Percentiles rank a stretch among this genome's conserved stretches.
Evolutionary conservation across 352 stramenopile species (phyloP).

Genomic region (Globisporangium carolinianum): DNA sequence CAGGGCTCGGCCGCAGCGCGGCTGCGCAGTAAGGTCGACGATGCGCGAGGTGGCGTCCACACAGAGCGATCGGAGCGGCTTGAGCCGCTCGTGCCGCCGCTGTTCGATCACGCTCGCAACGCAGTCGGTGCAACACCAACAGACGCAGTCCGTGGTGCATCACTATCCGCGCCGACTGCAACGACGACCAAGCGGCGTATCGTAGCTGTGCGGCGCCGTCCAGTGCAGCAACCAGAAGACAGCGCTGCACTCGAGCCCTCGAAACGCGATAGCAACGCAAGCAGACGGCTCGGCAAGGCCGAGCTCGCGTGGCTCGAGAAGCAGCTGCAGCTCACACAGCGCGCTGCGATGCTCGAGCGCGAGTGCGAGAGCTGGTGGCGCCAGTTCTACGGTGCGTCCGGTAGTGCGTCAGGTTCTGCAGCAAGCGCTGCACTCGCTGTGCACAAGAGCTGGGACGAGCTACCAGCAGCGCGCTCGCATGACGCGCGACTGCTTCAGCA

Average conservation of each 20-base stretch:
- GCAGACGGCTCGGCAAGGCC: conserved; percentile 16
- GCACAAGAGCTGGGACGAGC: conserved; percentile 41
- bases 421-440: conserved; percentile 14
- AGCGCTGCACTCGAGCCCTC: background rate
- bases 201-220: conserved; percentile 23
- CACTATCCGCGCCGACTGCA: background rate
- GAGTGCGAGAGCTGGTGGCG: conserved; percentile 45
- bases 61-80: conserved; percentile 36
- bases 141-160: too few relatives aligned
- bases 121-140: too few relatives aligned
- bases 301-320: conserved; percentile 64
- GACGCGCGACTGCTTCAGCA: conserved; percentile 28
- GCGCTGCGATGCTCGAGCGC: conserved; percentile 37
- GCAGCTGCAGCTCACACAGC: conserved; percentile 39
- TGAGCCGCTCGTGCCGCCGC: conserved; percentile 10
- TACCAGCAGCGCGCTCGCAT: conserved; percentile 17
- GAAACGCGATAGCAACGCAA: conserved; percentile 9
- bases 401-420: conserved; percentile 6
- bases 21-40: conserved; percentile 31
- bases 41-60: conserved; percentile 33
- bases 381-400: conserved; percentile 32
- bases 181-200: background rate
- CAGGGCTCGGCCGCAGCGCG: conserved; percentile 15
- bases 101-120: background rate
- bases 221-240: background rate